phyloP scores from a whole-genome alignment of 2,329 filamentous ascomycete species.

The Elsinoe batatas region DNA sequence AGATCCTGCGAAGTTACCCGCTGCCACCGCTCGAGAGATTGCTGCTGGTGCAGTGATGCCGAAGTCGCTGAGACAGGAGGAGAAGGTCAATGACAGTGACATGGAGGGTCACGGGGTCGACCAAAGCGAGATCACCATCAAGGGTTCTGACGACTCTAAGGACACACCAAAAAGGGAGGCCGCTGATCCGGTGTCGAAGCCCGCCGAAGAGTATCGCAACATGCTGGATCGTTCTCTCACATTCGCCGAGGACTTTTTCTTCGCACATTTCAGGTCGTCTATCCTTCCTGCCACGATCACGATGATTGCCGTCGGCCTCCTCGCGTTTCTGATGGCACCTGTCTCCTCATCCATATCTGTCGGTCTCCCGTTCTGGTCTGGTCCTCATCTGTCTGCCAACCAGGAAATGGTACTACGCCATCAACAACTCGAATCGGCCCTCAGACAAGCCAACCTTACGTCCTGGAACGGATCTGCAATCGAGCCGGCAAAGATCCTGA shows the following conservation, averaged over 20 bases:
- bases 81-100: background rate
- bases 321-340: background rate
- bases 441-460: background rate
- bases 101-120: background rate
- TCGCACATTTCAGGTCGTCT: background rate
- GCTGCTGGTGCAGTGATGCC: background rate
- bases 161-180: background rate
- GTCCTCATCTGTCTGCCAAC: background rate
- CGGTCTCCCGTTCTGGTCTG: background rate
- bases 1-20: background rate
- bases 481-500: background rate
- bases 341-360: background rate
- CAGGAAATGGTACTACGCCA: slow-evolving; percentile 1
- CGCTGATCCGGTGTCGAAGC: background rate
- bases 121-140: slow-evolving; percentile 2
- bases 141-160: background rate
- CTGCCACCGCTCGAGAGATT: background rate
- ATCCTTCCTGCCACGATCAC: background rate
- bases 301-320: background rate
- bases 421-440: background rate
- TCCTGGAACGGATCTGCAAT: background rate
- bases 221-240: background rate
- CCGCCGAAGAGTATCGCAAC: background rate
- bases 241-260: background rate
- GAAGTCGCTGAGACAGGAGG: background rate